Percentiles rank a stretch among this genome's conserved stretches.
These are phyloP conservation scores for Botrytis galanthina DNA, from an alignment of 2,329 filamentous ascomycete species.

Conservation along the genomic window DNA sequence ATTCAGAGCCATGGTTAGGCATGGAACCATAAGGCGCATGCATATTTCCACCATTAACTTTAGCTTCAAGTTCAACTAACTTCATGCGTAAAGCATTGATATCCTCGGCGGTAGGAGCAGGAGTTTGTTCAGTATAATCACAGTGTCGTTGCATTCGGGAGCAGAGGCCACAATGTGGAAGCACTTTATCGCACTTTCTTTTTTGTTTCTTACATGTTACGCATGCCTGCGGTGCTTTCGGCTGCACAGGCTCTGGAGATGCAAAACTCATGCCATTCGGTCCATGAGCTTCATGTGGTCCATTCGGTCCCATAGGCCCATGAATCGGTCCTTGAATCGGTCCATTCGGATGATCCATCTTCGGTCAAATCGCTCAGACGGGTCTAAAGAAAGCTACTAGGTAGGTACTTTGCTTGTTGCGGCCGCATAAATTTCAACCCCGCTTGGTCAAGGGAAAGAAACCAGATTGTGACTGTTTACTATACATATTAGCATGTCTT, in stretches of 20 bases:
- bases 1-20: conserved; percentile 22
- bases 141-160: conserved; percentile 43
- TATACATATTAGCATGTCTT: conserved; percentile 1
- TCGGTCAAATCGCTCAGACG: conserved; percentile 2
- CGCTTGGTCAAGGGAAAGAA: neutral
- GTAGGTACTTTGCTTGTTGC: conserved; percentile 5
- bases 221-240: conserved; percentile 44
- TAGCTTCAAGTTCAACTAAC: conserved; percentile 42
- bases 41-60: conserved; percentile 36
- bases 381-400: neutral
- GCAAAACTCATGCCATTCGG: neutral
- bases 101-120: conserved; percentile 43
- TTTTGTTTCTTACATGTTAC: conserved; percentile 49
- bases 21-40: conserved; percentile 28
- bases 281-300: neutral
- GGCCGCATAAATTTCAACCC: conserved; percentile 9
- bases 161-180: conserved; percentile 50
- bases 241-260: conserved; percentile 13
- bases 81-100: conserved; percentile 42
- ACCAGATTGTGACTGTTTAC: neutral
- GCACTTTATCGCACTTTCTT: conserved; percentile 50
- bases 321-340: neutral
- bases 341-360: conserved; percentile 13
- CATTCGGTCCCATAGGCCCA: neutral
- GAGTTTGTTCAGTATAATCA: conserved; percentile 43